Evolutionary conservation across 495 filamentous ascomycete genomes (phyloP).

Genomic region (Neurospora sp.): DNA sequence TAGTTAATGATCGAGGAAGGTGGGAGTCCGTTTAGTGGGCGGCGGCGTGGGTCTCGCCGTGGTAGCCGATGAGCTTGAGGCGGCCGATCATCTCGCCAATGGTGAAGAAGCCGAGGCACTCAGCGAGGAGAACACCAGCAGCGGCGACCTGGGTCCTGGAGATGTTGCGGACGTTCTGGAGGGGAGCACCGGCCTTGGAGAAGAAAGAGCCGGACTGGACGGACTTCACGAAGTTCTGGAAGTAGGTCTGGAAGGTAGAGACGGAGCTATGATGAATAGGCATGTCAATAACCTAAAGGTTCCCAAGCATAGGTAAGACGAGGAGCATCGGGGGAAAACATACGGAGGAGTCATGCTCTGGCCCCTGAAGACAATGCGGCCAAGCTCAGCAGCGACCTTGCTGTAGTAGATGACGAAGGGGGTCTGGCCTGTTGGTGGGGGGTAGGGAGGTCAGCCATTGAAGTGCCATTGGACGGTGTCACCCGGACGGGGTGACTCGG

Average conservation of each 20-base stretch:
- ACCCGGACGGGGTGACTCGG: not conserved
- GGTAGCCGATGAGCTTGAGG: constrained; percentile 88
- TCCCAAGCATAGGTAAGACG: not conserved
- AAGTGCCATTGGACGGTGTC: not conserved
- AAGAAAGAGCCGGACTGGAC: constrained; percentile 46
- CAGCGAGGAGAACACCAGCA: constrained; percentile 67
- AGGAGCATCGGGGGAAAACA: constrained; percentile 27
- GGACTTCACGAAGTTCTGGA: constrained; percentile 59
- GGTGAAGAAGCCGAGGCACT: constrained; percentile 93
- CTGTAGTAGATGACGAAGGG: constrained; percentile 85
- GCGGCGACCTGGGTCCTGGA: constrained; percentile 56
- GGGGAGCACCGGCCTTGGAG: constrained; percentile 31
- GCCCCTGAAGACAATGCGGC: constrained; percentile 74
- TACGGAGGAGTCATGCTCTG: constrained; percentile 94
- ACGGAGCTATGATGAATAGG: constrained; percentile 45
- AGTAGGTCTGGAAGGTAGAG: constrained; percentile 78
- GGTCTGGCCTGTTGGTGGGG: constrained; percentile 53
- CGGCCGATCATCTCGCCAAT: constrained; percentile 94
- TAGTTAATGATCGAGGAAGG: not conserved
- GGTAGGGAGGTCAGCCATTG: not conserved
- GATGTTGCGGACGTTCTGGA: constrained; percentile 59
- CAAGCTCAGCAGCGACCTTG: constrained; percentile 76
- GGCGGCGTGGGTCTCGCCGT: constrained; percentile 47
- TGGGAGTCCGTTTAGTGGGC: constrained; percentile 35
- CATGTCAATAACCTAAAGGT: constrained; percentile 17